Conservation (phyloP, 768 basidiomycete species). For the Pleurotus platypus region DNA sequence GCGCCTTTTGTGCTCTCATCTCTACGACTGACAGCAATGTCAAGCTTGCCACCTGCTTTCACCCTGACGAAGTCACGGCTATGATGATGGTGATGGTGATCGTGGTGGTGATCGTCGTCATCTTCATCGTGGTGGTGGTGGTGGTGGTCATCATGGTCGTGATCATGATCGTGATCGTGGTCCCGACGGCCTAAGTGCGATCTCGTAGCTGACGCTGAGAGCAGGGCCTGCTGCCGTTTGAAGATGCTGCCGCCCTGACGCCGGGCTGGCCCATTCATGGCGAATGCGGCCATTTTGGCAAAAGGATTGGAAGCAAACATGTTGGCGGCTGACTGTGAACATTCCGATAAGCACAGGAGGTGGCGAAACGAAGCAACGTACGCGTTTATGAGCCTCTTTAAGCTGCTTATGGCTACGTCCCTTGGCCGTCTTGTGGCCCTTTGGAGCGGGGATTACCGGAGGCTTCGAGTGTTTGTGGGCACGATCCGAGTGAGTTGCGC, state of each 20-base stretch:
- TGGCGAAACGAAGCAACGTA: not conserved
- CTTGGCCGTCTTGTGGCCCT: not conserved
- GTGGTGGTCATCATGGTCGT: constrained; percentile 10
- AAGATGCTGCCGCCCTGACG: not conserved
- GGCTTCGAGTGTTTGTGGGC: constrained; percentile 2
- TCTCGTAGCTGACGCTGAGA: not conserved
- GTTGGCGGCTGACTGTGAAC: not conserved
- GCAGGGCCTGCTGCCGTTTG: not conserved
- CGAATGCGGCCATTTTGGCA: not conserved
- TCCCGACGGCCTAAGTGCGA: not conserved
- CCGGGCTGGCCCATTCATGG: not conserved
- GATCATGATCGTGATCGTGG: constrained; percentile 7
- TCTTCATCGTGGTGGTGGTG: constrained; percentile 22
- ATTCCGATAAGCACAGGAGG: not conserved
- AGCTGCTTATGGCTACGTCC: not conserved
- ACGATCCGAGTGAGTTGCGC: constrained; percentile 8
- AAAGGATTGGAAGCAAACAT: not conserved
- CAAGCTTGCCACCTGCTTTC: no score
- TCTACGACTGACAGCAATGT: not conserved
- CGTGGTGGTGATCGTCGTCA: constrained; percentile 16
- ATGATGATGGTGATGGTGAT: constrained; percentile 15
- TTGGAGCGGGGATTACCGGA: not conserved
- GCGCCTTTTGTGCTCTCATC: constrained; percentile 15
- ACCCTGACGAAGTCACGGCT: constrained; percentile 9
- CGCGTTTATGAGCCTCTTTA: constrained; percentile 1